Conservation (phyloP, 306 rosid species). For the Vigna hirtella region DNA sequence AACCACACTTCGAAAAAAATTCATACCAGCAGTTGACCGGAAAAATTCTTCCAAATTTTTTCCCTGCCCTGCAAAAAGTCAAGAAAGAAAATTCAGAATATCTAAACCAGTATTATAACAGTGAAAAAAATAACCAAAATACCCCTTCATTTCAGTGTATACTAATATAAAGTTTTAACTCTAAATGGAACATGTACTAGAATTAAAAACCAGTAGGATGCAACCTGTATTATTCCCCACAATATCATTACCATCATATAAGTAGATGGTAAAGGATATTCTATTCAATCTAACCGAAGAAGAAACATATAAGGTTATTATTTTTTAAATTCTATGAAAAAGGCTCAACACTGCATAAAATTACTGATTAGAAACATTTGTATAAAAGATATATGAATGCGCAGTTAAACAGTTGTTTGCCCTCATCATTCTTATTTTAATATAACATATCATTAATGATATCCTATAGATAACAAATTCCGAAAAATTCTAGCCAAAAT, state of each 20-base stretch:
- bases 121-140: conserved; percentile 25
- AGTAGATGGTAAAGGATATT: background rate
- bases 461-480: background rate
- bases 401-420: background rate
- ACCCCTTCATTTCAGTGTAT: conserved; percentile 33
- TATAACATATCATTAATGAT: background rate
- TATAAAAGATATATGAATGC: conserved; percentile 15
- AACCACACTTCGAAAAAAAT: conserved; percentile 20
- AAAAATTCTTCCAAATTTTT: conserved; percentile 88
- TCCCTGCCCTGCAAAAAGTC: conserved; percentile 70
- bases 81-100: conserved; percentile 37
- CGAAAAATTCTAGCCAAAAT: conserved; percentile 1
- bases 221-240: background rate
- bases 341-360: conserved; percentile 2
- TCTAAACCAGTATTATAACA: background rate
- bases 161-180: conserved; percentile 2
- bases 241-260: background rate
- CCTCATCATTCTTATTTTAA: background rate
- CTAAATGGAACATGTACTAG: background rate
- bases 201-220: conserved; percentile 3
- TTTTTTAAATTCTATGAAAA: background rate
- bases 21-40: conserved; percentile 83
- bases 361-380: background rate
- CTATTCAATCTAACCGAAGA: background rate
- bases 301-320: background rate